These are phyloP conservation scores for Smittium culicis DNA, from an alignment of 371 early-diverging fungal genomes.

Conservation along the genomic window DNA sequence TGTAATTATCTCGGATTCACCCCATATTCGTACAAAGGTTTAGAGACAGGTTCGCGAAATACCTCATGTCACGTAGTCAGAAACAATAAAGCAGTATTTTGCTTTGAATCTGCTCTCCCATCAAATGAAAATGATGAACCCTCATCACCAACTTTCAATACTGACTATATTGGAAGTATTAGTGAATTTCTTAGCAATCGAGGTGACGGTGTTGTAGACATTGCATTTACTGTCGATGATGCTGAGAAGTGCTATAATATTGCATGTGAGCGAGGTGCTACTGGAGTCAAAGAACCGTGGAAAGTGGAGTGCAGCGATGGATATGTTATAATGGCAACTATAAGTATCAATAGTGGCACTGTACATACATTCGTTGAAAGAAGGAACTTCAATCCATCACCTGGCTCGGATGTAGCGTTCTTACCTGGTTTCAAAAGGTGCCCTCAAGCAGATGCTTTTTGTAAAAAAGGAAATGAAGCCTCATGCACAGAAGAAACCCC, in stretches of 20 bases:
- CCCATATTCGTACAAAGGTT: slow-evolving; percentile 82
- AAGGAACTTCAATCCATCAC: slow-evolving; percentile 57
- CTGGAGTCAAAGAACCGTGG: slow-evolving; percentile 65
- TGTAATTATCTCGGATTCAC: slow-evolving; percentile 78
- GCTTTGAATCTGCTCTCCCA: slow-evolving; percentile 81
- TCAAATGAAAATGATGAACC: slow-evolving; percentile 64
- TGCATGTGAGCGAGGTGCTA: slow-evolving; percentile 81
- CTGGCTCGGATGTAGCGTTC: too few relatives aligned
- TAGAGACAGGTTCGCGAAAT: slow-evolving; percentile 86
- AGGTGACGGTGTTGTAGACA: slow-evolving; percentile 91
- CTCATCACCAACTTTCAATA: too few relatives aligned
- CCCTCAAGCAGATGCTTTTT: slow-evolving; percentile 23
- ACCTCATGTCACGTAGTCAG: slow-evolving; percentile 72
- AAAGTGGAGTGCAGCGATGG: slow-evolving; percentile 73
- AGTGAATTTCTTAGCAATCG: slow-evolving; percentile 53
- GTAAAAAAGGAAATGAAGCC: too few relatives aligned
- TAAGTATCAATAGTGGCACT: slow-evolving; percentile 83
- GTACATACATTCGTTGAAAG: slow-evolving; percentile 88
- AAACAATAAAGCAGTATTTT: slow-evolving; percentile 65
- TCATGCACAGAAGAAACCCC: slow-evolving; percentile 47
- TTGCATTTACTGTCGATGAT: slow-evolving; percentile 85
- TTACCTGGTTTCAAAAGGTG: slow-evolving; percentile 66
- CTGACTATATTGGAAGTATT: too few relatives aligned
- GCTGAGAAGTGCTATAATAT: slow-evolving; percentile 58
- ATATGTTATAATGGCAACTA: slow-evolving; percentile 76